A percentile compares a stretch with the other conserved stretches of the same genome.
Evolutionary conservation across 2,329 filamentous ascomycete species (phyloP).

Genomic region (Clarireedia hainanense): DNA sequence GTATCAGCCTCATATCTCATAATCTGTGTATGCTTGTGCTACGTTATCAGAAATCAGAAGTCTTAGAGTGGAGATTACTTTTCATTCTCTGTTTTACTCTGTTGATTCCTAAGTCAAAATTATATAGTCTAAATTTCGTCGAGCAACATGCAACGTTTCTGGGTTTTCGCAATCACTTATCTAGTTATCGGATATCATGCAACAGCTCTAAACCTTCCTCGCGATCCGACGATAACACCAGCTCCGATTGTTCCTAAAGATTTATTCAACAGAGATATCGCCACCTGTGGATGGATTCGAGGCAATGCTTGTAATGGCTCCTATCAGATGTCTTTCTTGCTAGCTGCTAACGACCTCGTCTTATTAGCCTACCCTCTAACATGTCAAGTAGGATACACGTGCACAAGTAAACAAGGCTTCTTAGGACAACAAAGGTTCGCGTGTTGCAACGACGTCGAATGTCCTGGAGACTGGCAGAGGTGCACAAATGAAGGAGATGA

Average conservation of each 20-base stretch:
- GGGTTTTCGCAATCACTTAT: background rate
- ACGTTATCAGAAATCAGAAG: too few relatives aligned
- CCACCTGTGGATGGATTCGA: background rate
- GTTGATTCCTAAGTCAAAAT: background rate
- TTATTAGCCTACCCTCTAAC: background rate
- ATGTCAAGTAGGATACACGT: background rate
- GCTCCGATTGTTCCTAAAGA: background rate
- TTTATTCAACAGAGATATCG: background rate
- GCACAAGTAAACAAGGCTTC: background rate
- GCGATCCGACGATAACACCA: background rate
- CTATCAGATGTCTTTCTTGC: background rate
- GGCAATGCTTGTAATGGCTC: background rate
- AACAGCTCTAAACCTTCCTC: background rate
- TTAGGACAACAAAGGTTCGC: background rate
- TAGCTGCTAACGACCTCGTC: background rate
- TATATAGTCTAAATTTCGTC: background rate
- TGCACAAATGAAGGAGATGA: background rate
- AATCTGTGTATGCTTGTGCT: too few relatives aligned
- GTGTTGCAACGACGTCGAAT: background rate
- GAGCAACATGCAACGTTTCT: background rate
- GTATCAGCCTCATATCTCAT: too few relatives aligned
- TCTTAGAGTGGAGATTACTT: too few relatives aligned
- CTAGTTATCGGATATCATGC: background rate
- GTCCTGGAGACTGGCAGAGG: background rate
- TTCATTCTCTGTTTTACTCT: too few relatives aligned